phyloP scores from a whole-genome alignment of 1,284 basidiomycete species.

The Puccinia coronata region DNA sequence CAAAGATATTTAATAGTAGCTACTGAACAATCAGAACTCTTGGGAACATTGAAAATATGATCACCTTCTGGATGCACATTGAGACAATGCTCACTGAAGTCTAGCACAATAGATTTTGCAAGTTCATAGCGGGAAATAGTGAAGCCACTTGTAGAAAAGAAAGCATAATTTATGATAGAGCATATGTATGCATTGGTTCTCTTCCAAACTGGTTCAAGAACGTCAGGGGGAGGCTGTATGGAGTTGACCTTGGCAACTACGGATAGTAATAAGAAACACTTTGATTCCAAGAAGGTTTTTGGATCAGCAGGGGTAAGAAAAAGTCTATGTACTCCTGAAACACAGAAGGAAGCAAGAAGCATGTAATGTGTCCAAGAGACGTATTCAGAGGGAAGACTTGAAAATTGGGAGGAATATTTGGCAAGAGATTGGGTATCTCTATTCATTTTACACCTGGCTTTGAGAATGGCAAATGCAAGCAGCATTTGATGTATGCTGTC shows the following conservation, averaged over 20 bases:
- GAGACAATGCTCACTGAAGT: slow-evolving; percentile 9
- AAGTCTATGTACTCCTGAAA: background rate
- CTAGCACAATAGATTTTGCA: slow-evolving; percentile 5
- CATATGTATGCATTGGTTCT: slow-evolving; percentile 17
- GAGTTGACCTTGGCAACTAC: slow-evolving; percentile 2
- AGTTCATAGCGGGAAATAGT: slow-evolving; percentile 6
- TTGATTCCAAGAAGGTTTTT: background rate
- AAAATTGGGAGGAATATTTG: background rate
- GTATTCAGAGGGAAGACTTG: background rate
- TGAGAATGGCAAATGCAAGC: slow-evolving; percentile 1
- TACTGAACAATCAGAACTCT: background rate
- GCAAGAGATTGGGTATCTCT: background rate
- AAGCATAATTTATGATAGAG: background rate
- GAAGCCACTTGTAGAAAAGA: background rate
- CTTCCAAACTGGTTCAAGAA: slow-evolving; percentile 17
- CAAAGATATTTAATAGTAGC: background rate
- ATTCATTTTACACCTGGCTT: slow-evolving; percentile 13
- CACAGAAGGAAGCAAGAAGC: background rate
- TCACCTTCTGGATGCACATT: background rate
- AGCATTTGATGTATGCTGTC: background rate
- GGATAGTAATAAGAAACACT: background rate
- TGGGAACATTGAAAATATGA: background rate
- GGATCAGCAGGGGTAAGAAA: background rate
- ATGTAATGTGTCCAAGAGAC: background rate
- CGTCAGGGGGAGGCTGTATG: background rate